Conservation (phyloP, 208 protist species). For the Leishmania amazonensis region DNA sequence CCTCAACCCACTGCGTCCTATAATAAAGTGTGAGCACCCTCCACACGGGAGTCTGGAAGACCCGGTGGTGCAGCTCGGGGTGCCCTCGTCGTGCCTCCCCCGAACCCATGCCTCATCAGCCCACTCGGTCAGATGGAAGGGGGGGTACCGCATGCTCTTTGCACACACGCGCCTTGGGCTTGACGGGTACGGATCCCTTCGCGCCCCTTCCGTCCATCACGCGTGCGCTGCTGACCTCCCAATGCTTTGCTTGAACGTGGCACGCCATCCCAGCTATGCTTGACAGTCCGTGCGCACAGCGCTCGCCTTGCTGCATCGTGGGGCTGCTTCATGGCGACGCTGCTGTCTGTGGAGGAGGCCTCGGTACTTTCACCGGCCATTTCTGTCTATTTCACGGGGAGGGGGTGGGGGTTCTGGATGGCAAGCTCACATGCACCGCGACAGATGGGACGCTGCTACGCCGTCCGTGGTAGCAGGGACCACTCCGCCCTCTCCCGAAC, state of each 20-base stretch:
- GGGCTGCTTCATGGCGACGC: not conserved
- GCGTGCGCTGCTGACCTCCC: not conserved
- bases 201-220: not conserved
- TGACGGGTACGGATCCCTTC: not conserved
- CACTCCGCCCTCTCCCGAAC: not conserved
- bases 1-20: not conserved
- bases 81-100: not conserved
- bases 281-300: not conserved
- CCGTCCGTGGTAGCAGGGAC: not conserved
- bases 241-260: not conserved
- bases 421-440: not conserved
- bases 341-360: not conserved
- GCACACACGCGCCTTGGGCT: not conserved
- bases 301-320: not conserved
- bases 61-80: not conserved
- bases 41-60: not conserved
- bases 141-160: not conserved
- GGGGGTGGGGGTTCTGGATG: not conserved
- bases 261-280: not conserved
- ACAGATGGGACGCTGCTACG: too few relatives aligned
- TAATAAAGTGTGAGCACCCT: not conserved
- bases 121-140: not conserved
- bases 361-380: not conserved
- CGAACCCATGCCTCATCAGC: not conserved
- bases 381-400: not conserved